These are phyloP conservation scores for Pittosporum tobira DNA, from an alignment of 129 eudicot genomes.

Conservation along the genomic window DNA sequence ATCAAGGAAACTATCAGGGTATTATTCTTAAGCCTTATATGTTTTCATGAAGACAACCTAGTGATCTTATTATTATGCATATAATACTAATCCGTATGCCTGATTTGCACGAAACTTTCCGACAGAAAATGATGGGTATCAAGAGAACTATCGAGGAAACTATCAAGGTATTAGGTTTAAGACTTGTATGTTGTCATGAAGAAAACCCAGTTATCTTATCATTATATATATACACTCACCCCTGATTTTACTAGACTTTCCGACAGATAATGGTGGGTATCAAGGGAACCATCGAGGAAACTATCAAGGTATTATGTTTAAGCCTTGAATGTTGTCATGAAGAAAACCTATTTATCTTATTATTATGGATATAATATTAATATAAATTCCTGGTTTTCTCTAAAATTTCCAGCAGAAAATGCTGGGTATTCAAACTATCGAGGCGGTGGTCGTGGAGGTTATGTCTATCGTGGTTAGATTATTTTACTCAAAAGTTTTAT, in stretches of 20 bases:
- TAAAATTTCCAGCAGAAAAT: constrained; percentile 34
- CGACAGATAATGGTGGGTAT: constrained; percentile 42
- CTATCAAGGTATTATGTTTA: constrained; percentile 28
- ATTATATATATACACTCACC: neutral
- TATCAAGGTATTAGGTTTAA: constrained; percentile 27
- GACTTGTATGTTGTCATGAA: neutral
- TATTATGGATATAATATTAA: neutral
- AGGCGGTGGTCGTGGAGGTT: constrained; percentile 53
- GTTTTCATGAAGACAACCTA: neutral
- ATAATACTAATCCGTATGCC: neutral
- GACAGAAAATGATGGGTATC: constrained; percentile 65
- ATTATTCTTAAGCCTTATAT: neutral
- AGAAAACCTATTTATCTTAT: neutral
- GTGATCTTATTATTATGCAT: neutral
- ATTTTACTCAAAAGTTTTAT: neutral
- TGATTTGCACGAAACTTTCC: neutral
- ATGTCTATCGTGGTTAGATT: constrained; percentile 55
- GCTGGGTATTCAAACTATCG: constrained; percentile 60
- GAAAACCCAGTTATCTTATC: neutral
- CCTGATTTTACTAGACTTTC: neutral
- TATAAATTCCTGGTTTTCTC: neutral
- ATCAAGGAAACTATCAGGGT: constrained; percentile 24
- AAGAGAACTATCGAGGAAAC: constrained; percentile 26
- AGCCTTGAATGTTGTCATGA: neutral
- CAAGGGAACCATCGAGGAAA: constrained; percentile 29